These are phyloP conservation scores for Ogataea minuta DNA, from an alignment of 805 yeast species.

Conservation along the genomic window DNA sequence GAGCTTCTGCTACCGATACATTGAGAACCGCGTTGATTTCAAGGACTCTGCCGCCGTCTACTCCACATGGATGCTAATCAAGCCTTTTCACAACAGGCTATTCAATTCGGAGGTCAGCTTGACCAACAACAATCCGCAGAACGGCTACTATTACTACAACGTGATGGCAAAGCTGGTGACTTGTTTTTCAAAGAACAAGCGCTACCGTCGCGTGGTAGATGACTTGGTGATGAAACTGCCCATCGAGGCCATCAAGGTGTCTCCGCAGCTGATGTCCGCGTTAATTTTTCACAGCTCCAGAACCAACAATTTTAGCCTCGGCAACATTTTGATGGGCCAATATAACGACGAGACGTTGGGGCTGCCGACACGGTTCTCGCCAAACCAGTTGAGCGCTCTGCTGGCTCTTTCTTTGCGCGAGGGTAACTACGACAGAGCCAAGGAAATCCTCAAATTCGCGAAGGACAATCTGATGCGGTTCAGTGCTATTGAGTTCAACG, in stretches of 20 bases:
- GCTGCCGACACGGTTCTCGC: slow-evolving; percentile 24
- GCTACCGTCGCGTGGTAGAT: slow-evolving; percentile 29
- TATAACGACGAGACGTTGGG: slow-evolving; percentile 26
- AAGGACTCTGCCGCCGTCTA: slow-evolving; percentile 31
- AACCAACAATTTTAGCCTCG: slow-evolving; percentile 25
- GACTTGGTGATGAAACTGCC: slow-evolving; percentile 33
- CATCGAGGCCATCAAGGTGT: slow-evolving; percentile 31
- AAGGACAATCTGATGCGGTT: slow-evolving; percentile 26
- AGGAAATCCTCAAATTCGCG: slow-evolving; percentile 30
- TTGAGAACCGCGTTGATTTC: slow-evolving; percentile 22
- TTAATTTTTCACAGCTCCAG: slow-evolving; percentile 31
- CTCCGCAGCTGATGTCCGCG: slow-evolving; percentile 35
- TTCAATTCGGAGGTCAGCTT: slow-evolving; percentile 27
- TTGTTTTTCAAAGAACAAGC: slow-evolving; percentile 29
- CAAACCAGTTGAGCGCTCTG: slow-evolving; percentile 32
- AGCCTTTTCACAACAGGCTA: slow-evolving; percentile 31
- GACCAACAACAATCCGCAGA: slow-evolving; percentile 26
- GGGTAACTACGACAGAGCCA: slow-evolving; percentile 29
- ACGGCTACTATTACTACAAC: slow-evolving; percentile 31
- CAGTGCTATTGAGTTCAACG: slow-evolving; percentile 31
- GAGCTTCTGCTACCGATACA: slow-evolving; percentile 28
- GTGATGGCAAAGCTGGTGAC: slow-evolving; percentile 27
- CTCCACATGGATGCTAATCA: slow-evolving; percentile 28
- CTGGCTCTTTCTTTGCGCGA: slow-evolving; percentile 27
- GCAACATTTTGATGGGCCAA: slow-evolving; percentile 27